A percentile compares a stretch with the other conserved stretches of the same genome.
Conservation (phyloP, 495 filamentous ascomycete genomes). For the Pyrenopolyporus hunteri region DNA sequence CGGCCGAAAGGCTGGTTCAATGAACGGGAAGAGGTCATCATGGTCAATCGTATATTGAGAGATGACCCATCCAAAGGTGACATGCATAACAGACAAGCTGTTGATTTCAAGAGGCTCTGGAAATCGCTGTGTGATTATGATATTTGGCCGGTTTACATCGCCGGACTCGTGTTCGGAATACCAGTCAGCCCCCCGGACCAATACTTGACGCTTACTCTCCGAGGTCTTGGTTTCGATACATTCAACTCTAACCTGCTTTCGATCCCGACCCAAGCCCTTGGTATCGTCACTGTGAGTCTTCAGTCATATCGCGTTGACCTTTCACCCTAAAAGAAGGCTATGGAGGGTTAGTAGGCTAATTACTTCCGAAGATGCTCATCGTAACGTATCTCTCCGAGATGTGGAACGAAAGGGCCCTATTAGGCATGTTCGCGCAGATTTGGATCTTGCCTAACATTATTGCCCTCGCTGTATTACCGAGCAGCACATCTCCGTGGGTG, state of each 20-base stretch:
- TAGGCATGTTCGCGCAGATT: constrained; percentile 56
- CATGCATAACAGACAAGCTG: constrained; percentile 64
- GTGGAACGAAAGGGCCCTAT: constrained; percentile 59
- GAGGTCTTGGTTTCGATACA: constrained; percentile 66
- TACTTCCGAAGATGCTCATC: constrained; percentile 40
- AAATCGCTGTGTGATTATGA: constrained; percentile 68
- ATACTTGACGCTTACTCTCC: constrained; percentile 69
- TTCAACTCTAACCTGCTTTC: constrained; percentile 73
- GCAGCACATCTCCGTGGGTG: constrained; percentile 48
- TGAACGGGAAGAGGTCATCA: constrained; percentile 65
- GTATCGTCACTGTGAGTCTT: constrained; percentile 14
- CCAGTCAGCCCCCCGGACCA: constrained; percentile 56
- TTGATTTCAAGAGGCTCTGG: constrained; percentile 64
- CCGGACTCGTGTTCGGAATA: constrained; percentile 64
- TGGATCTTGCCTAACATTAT: constrained; percentile 62
- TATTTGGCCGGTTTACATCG: constrained; percentile 72
- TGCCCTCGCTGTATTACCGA: constrained; percentile 53
- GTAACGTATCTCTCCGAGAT: constrained; percentile 62
- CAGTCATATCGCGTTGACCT: constrained; percentile 7
- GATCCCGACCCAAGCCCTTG: constrained; percentile 55
- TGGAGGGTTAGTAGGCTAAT: constrained; percentile 10
- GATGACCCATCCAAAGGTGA: constrained; percentile 71
- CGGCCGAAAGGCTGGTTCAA: constrained; percentile 73
- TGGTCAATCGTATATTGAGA: constrained; percentile 74
- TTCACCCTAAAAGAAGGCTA: neutral